Percentiles rank a stretch among this genome's conserved stretches.
phyloP scores from a whole-genome alignment of 257 asterid species.

The Solanum bulbocastanum region DNA sequence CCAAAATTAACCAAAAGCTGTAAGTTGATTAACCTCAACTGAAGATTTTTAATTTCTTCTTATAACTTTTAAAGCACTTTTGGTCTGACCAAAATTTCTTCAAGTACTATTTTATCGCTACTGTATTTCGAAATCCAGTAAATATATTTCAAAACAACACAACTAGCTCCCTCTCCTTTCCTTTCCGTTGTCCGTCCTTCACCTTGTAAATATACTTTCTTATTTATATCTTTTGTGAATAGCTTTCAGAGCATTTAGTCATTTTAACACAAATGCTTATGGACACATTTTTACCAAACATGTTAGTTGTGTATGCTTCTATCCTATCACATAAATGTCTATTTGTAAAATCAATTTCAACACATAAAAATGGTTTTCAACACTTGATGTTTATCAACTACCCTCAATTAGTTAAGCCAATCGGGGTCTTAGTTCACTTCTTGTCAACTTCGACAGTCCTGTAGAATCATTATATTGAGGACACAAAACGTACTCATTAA shows the following conservation, averaged over 20 bases:
- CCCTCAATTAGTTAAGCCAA: not conserved
- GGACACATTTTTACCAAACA: not conserved
- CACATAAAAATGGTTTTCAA: not conserved
- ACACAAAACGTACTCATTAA: not conserved
- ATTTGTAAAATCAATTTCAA: not conserved
- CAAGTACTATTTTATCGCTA: not conserved
- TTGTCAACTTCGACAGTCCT: not conserved
- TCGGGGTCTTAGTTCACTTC: not conserved
- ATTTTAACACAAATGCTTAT: not conserved
- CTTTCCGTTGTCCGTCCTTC: slow-evolving; percentile 2
- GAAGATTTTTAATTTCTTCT: not conserved
- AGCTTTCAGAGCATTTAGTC: not conserved
- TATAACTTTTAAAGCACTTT: not conserved
- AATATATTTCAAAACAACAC: not conserved
- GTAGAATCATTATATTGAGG: not conserved
- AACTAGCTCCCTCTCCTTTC: not conserved
- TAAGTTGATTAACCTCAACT: slow-evolving; percentile 10
- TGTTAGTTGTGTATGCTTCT: not conserved
- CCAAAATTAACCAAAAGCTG: slow-evolving; percentile 5
- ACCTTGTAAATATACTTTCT: not conserved
- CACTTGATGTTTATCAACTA: not conserved
- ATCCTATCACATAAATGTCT: not conserved
- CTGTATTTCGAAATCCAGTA: not conserved
- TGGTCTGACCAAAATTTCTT: not conserved
- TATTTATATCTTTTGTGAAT: not conserved